Percentiles rank a stretch among this genome's conserved stretches.
Evolutionary conservation across 768 basidiomycete genomes (phyloP).

Genomic region (Amanita polypyramis): DNA sequence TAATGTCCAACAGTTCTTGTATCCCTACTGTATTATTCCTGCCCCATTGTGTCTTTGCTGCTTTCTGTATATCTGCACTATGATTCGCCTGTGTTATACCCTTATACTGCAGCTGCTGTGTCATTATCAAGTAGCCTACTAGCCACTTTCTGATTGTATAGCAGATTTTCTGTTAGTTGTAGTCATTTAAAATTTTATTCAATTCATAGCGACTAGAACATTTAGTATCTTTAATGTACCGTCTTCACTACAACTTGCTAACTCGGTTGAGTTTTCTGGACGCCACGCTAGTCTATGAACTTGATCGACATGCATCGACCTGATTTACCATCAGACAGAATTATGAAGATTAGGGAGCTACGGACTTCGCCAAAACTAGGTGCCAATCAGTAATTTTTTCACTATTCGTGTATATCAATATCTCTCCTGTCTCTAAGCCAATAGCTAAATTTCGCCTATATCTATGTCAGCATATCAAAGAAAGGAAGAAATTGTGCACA

Average conservation of each 20-base stretch:
- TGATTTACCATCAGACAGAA: slow-evolving; percentile 19
- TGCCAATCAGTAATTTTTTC: slow-evolving; percentile 3
- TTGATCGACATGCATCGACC: slow-evolving; percentile 66
- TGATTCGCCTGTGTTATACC: slow-evolving; percentile 62
- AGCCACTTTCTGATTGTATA: slow-evolving; percentile 60
- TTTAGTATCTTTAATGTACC: slow-evolving; percentile 74
- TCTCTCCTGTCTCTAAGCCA: slow-evolving; percentile 75
- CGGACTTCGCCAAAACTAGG: not conserved
- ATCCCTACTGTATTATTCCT: slow-evolving; percentile 60
- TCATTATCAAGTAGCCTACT: slow-evolving; percentile 42
- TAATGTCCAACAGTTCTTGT: slow-evolving; percentile 52
- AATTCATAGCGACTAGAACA: slow-evolving; percentile 43
- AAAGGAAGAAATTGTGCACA: not conserved
- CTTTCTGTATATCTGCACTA: slow-evolving; percentile 36
- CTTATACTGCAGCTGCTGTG: slow-evolving; percentile 54
- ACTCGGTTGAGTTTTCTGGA: slow-evolving; percentile 34
- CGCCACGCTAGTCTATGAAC: slow-evolving; percentile 80
- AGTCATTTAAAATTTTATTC: slow-evolving; percentile 32
- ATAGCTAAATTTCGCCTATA: slow-evolving; percentile 54
- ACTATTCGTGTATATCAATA: slow-evolving; percentile 47
- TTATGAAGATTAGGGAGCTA: slow-evolving; percentile 1
- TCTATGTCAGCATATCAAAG: slow-evolving; percentile 2
- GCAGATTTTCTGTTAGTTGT: slow-evolving; percentile 32
- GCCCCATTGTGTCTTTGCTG: slow-evolving; percentile 26
- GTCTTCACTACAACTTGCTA: slow-evolving; percentile 91